Evolutionary conservation across 2,329 filamentous ascomycete species (phyloP).

Genomic region (Pestalotiopsis sp.): DNA sequence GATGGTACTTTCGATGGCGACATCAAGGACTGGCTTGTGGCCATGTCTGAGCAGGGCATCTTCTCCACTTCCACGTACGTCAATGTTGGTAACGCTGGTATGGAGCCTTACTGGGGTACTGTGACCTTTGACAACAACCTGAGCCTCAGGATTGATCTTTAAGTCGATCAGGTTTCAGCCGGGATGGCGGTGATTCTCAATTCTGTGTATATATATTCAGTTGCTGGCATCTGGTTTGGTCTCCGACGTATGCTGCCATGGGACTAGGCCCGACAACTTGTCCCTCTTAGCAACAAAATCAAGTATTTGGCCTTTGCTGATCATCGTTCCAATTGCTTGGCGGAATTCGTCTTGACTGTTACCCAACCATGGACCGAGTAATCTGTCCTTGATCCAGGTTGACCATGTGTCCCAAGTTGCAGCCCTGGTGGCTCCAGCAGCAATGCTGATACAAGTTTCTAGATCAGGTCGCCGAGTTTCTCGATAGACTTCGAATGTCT

Average conservation of each 20-base stretch:
- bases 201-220: conserved; percentile 4
- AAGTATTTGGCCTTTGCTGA: background rate
- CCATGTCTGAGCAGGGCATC: conserved; percentile 37
- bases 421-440: background rate
- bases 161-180: background rate
- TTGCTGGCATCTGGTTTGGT: background rate
- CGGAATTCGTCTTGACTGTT: background rate
- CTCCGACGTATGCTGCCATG: background rate
- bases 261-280: background rate
- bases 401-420: background rate
- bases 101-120: conserved; percentile 26
- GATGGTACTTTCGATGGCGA: conserved; percentile 32
- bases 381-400: background rate
- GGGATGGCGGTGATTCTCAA: too few species aligned
- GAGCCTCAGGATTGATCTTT: conserved; percentile 23
- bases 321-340: background rate
- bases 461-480: background rate
- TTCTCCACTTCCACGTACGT: conserved; percentile 36
- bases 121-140: conserved; percentile 26
- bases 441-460: background rate
- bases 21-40: conserved; percentile 43
- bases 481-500: background rate
- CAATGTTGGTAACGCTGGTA: conserved; percentile 45
- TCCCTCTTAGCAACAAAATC: background rate
- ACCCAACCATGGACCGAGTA: background rate